Conservation (phyloP, 2,329 filamentous ascomycete species). For the Rosellinia necatrix region DNA sequence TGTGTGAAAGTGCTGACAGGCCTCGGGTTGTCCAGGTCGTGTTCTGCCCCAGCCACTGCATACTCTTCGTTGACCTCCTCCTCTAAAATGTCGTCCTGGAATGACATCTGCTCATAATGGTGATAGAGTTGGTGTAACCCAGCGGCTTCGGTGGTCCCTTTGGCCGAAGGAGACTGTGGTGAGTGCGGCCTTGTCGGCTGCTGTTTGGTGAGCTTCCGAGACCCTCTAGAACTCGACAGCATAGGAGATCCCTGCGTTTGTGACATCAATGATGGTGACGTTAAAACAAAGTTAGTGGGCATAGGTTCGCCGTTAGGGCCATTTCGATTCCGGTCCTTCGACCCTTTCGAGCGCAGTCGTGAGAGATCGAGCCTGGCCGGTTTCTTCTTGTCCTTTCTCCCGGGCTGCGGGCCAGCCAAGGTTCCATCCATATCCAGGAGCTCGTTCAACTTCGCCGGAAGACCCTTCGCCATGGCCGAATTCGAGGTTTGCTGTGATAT, state of each 20-base stretch:
- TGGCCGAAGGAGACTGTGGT: slow-evolving; percentile 32
- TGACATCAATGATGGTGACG: slow-evolving; percentile 51
- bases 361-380: slow-evolving; percentile 57
- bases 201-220: slow-evolving; percentile 25
- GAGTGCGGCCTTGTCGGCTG: slow-evolving; percentile 34
- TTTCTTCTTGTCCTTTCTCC: slow-evolving; percentile 51
- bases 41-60: slow-evolving; percentile 17
- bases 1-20: slow-evolving; percentile 30
- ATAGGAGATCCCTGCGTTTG: slow-evolving; percentile 27
- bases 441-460: slow-evolving; percentile 53
- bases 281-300: slow-evolving; percentile 44
- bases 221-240: slow-evolving; percentile 14
- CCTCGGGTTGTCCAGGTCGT: slow-evolving; percentile 22
- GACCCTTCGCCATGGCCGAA: slow-evolving; percentile 62
- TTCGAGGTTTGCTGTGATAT: slow-evolving; percentile 64
- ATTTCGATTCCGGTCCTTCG: slow-evolving; percentile 39
- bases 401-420: slow-evolving; percentile 34
- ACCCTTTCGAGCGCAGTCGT: slow-evolving; percentile 46
- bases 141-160: slow-evolving; percentile 41
- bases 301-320: slow-evolving; percentile 34
- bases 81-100: slow-evolving; percentile 44
- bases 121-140: slow-evolving; percentile 58
- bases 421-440: slow-evolving; percentile 52
- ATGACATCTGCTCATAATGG: slow-evolving; percentile 62
- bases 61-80: slow-evolving; percentile 27